Evolutionary conservation across 345 rosid species (phyloP).

Genomic region (Hibiscus syriacus): DNA sequence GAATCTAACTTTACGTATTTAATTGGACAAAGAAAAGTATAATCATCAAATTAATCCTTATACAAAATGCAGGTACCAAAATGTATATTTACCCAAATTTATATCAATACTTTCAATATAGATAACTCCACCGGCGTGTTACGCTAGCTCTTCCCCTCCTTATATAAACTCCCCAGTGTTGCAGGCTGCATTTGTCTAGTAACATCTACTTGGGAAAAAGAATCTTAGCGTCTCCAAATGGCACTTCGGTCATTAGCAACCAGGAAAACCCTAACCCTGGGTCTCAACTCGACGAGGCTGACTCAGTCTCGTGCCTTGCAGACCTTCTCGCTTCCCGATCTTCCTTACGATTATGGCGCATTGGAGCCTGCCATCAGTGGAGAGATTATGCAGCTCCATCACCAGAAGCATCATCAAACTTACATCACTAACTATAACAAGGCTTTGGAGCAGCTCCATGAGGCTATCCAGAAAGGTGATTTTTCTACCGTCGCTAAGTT

Average conservation of each 20-base stretch:
- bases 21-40: no score
- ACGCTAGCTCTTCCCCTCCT: not conserved
- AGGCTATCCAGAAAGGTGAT: conserved; percentile 62
- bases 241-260: conserved; percentile 50
- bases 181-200: not conserved
- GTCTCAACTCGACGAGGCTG: conserved; percentile 6
- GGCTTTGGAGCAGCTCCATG: conserved; percentile 71
- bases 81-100: no score
- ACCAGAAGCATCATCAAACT: conserved; percentile 93
- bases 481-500: conserved; percentile 54
- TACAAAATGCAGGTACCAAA: no score
- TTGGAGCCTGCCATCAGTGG: conserved; percentile 91
- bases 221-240: conserved; percentile 25
- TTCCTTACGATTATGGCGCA: conserved; percentile 76
- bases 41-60: no score
- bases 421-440: conserved; percentile 87
- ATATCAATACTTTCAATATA: not conserved
- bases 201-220: not conserved
- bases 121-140: not conserved
- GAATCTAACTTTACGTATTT: no score
- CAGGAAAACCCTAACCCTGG: conserved; percentile 30
- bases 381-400: conserved; percentile 95
- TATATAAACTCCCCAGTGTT: not conserved
- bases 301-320: conserved; percentile 37
- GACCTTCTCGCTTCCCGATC: conserved; percentile 85